Evolutionary conservation across 2,329 filamentous ascomycete genomes (phyloP), one percentile per base, ranked within the genome.

Genomic region (Metarhizium humberi): DNA sequence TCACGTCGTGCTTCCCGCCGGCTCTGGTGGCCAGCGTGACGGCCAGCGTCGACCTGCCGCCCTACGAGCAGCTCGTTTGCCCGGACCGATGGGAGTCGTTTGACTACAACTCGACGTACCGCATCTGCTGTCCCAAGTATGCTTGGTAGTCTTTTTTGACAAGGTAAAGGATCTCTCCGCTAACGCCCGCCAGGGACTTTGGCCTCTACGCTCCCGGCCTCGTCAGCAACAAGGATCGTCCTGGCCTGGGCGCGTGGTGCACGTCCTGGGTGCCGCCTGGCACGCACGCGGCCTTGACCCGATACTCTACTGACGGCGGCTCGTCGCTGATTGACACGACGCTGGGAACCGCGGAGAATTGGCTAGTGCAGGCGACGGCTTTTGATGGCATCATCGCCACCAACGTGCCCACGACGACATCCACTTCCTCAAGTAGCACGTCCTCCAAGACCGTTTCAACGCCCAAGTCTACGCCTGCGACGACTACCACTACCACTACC

Each of bases 111-210:
- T 36, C 52, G 11, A 40, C 52, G 4, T 54, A 54, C 38, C 11
- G 29, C n/a, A 54, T 54, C 20, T 54, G 52, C 52, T 54, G 52
- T 25, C 52, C 52, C n/a, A 34, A 16, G 52, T 53, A 48, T 42
- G 52, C 36, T n/a, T 45, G 6, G 36, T 38, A 14, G 36, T 38
- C 36, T 38, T 25, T 25, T 25, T 25, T 25, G 20, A 25, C 20
- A 25, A 25, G 1, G 20, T 25, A 3, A 38, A 38, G 4, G 8
- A 38, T 6, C 14, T 8, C 14, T 38, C 3, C 14, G 36, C 14
- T 38, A 3, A 8, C 14, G 36, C 8, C 14, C 14, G 14, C 36
- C 1, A 38, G 36, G 8, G 36, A 8, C 36, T 38, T 10, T 38
- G 36, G 36, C 36, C 4, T 38, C 36, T 45, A 45, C 42, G 11